Evolutionary conservation across 371 early-diverging fungal genomes (phyloP), one percentile per base, ranked within the genome.

Genomic region (Zychaea mexicana): DNA sequence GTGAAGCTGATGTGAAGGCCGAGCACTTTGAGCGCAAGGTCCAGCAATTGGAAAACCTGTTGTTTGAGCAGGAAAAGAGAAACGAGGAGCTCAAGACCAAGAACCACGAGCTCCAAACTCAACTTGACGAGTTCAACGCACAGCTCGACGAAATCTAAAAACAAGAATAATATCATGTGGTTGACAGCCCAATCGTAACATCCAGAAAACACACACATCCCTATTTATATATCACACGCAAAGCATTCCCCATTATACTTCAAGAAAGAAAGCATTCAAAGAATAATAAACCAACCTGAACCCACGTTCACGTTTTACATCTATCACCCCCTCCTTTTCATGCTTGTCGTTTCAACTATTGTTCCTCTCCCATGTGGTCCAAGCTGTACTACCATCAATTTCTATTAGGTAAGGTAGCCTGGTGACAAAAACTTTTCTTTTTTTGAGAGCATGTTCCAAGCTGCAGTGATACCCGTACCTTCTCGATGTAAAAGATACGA

Each of bases 261-360:
- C 22, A 4, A 7, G 39, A 8, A 73, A 77, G 91, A 94, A 78
- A 95, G 87, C 77, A 98, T 98, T 80, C 98, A 94, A 13, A 97
- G 96, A 83, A 95, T 96, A 77, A 94, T 94, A 74, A 83, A 87
- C 17, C 87, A 85, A 55, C 82, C 92, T 6, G n/a, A 86, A 89
- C 24, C 95, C 96, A 19, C 27, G 32, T 42, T 38, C 33, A n/a
- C 17, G 12, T 52, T 56, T 19, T 15, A 36, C 38, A 36, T n/a
- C n/a, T n/a, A n/a, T n/a, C n/a, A n/a, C n/a, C n/a, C n/a, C n/a
- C n/a, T n/a, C n/a, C n/a, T n/a, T n/a, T n/a, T n/a, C n/a, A n/a
- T n/a, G n/a, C n/a, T n/a, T n/a, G n/a, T n/a, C n/a, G n/a, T n/a
- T n/a, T n/a, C n/a, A n/a, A n/a, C n/a, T n/a, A n/a, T n/a, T n/a